Evolutionary conservation across 2,329 filamentous ascomycete species (phyloP).

Genomic region (Chalaropsis ovoidea): DNA sequence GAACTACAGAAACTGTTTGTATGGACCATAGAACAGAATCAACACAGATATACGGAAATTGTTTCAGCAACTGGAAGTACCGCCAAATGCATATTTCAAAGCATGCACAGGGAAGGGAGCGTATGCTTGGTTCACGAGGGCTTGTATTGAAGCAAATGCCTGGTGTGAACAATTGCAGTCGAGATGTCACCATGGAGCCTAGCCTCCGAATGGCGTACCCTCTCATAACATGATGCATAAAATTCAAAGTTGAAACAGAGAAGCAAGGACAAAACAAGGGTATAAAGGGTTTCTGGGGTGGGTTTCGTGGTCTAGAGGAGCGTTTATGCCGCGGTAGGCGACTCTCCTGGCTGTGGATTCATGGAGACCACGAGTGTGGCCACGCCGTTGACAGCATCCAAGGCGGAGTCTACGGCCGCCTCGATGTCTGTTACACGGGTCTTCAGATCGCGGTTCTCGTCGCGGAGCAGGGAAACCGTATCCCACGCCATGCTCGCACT

Average conservation of each 20-base stretch:
- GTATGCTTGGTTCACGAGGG: not conserved
- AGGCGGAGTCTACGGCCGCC: constrained; percentile 48
- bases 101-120: not conserved
- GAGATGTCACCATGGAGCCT: not conserved
- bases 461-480: constrained; percentile 50
- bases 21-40: constrained; percentile 17
- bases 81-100: not conserved
- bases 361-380: constrained; percentile 28
- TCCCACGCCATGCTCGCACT: constrained; percentile 54
- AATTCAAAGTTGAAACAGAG: not conserved
- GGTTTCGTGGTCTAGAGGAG: not conserved
- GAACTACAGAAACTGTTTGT: constrained; percentile 18
- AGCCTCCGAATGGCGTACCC: not conserved
- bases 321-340: constrained; percentile 4
- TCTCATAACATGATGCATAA: not conserved
- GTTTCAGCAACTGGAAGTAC: constrained; percentile 1
- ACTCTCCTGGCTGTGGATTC: constrained; percentile 9
- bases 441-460: constrained; percentile 54
- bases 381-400: constrained; percentile 50
- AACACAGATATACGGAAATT: constrained; percentile 16
- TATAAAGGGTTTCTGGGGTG: not conserved
- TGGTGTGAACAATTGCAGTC: not conserved
- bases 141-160: not conserved
- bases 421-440: constrained; percentile 49
- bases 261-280: constrained; percentile 9